phyloP scores from a whole-genome alignment of 176 grass and related monocot species.

The Aegilops umbellulata region DNA sequence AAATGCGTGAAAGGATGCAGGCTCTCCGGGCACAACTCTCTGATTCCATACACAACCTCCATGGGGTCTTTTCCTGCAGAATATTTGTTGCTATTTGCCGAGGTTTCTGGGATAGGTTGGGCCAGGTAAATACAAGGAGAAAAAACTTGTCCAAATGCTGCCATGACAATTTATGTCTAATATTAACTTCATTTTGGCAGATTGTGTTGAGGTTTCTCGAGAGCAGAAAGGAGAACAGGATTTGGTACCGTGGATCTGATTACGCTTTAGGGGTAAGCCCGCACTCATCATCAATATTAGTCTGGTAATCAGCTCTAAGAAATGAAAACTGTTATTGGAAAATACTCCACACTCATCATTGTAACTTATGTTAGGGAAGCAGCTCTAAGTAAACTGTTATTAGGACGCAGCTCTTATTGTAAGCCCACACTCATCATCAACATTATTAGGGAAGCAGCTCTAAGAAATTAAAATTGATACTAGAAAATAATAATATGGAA shows the following conservation, averaged over 20 bases:
- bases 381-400: too few relatives aligned
- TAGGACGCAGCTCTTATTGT: too few relatives aligned
- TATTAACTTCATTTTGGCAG: constrained; percentile 41
- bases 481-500: not conserved
- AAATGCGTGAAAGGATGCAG: constrained; percentile 86
- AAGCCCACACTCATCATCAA: too few relatives aligned
- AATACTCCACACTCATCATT: too few relatives aligned
- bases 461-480: too few relatives aligned
- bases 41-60: constrained; percentile 75
- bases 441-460: too few relatives aligned
- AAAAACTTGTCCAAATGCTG: constrained; percentile 5
- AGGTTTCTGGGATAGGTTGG: constrained; percentile 87
- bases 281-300: not conserved
- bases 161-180: not conserved
- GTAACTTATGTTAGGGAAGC: too few relatives aligned
- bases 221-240: constrained; percentile 93
- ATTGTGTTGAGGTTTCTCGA: constrained; percentile 84
- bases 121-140: constrained; percentile 60
- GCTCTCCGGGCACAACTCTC: constrained; percentile 64
- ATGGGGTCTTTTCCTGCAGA: constrained; percentile 74
- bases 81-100: constrained; percentile 91
- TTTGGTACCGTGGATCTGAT: constrained; percentile 82
- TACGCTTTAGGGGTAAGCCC: constrained; percentile 77
- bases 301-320: not conserved
- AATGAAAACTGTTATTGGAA: not conserved